Evolutionary conservation across 495 filamentous ascomycete genomes (phyloP), one percentile per base, ranked within the genome.

Genomic region (Xylaria telfairii): DNA sequence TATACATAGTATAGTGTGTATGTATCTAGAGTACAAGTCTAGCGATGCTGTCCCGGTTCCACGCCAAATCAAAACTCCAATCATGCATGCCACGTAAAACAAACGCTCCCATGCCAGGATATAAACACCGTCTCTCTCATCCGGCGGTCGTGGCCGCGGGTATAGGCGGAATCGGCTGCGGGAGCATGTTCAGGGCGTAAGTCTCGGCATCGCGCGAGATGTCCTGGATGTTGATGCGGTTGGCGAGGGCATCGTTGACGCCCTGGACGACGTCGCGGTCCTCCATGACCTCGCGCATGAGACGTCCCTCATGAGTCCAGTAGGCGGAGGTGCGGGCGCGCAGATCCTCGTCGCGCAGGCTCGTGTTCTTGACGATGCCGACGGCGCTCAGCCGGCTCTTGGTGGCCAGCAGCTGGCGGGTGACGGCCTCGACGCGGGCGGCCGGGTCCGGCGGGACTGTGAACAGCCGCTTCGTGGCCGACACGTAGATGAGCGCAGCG

Each of bases 391-490:
- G 53, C 63, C 81, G 83, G 24, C 82, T 78, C 72, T 83, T 83
- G 26, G 79, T 77, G 1, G 56, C 71, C 53, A 77, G 78, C 44
- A 89, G 69, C 28, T 74, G 75, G 44, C 81, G 77, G 26, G 78
- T 74, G 0, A 79, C 75, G 7, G 70, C 63, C 72, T 89, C 86
- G 9, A 89, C 73, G 42, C 84, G 81, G 75, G 84, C 84, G 1
- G 83, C 85, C 0, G 86, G 62, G 17, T 74, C 67, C n/a, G 80
- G 81, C 34, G 78, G 86, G 77, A 42, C 81, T 44, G 73, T 80
- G 78, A 86, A 84, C 1, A 83, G 82, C 17, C 95, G 88, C 73
- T 95, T 92, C 24, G 96, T 97, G 28, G 89, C 87, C 0, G 90
- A 87, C 17, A 94, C 83, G 80, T 90, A 97, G 17, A 97, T 80